phyloP scores from a whole-genome alignment of 2,329 filamentous ascomycete genomes.

The Penicillium sp. region DNA sequence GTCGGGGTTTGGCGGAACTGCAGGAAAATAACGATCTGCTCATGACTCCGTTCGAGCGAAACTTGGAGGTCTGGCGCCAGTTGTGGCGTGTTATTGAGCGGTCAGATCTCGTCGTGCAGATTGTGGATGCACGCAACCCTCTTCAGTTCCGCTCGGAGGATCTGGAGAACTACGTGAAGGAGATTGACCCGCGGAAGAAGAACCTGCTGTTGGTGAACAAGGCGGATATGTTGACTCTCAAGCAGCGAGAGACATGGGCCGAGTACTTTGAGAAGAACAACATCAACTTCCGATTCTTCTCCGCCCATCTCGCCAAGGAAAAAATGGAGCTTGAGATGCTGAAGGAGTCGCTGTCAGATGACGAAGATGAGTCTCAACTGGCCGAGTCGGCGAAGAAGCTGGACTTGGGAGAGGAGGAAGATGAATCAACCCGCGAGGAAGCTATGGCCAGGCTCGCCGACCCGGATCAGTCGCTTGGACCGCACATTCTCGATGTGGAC shows the following conservation, averaged over 20 bases:
- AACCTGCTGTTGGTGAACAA: slow-evolving; percentile 96
- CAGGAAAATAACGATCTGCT: slow-evolving; percentile 91
- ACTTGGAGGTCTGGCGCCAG: slow-evolving; percentile 96
- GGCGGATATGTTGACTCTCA: slow-evolving; percentile 94
- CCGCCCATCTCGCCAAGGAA: slow-evolving; percentile 85
- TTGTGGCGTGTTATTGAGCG: slow-evolving; percentile 97
- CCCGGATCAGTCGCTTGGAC: slow-evolving; percentile 45
- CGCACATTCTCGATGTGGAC: slow-evolving; percentile 82
- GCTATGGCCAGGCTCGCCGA: slow-evolving; percentile 17
- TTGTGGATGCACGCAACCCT: slow-evolving; percentile 94
- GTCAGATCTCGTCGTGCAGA: slow-evolving; percentile 92
- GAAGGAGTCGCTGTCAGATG: slow-evolving; percentile 37
- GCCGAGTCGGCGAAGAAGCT: slow-evolving; percentile 45
- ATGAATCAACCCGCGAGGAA: slow-evolving; percentile 26
- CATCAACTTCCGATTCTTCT: slow-evolving; percentile 95
- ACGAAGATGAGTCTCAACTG: slow-evolving; percentile 44
- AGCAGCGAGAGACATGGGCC: slow-evolving; percentile 79
- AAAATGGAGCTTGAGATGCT: slow-evolving; percentile 66
- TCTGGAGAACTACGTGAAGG: slow-evolving; percentile 88
- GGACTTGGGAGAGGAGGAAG: slow-evolving; percentile 41
- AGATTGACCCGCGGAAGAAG: slow-evolving; percentile 79
- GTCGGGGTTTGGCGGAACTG: slow-evolving; percentile 81
- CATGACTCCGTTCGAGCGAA: slow-evolving; percentile 97
- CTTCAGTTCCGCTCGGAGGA: slow-evolving; percentile 92
- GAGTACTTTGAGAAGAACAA: slow-evolving; percentile 73